phyloP scores from a whole-genome alignment of 805 yeast genomes.

The Saccharomycopsis fermentans region DNA sequence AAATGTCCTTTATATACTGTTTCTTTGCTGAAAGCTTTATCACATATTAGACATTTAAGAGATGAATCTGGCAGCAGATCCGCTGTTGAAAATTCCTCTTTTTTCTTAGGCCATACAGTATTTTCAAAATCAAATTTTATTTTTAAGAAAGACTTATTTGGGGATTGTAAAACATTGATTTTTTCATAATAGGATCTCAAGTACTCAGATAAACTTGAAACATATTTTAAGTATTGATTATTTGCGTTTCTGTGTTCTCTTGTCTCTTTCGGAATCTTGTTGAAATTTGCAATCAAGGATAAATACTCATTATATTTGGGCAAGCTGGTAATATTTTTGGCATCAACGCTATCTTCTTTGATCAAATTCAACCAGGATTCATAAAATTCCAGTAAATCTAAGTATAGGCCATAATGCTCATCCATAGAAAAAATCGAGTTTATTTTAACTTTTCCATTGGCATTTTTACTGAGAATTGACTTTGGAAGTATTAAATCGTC shows the following conservation, averaged over 20 bases:
- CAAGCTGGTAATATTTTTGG: neutral
- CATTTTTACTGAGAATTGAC: conserved; percentile 38
- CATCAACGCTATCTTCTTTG: conserved; percentile 25
- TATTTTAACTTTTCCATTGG: conserved; percentile 35
- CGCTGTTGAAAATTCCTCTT: conserved; percentile 29
- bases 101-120: conserved; percentile 60
- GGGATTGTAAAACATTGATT: conserved; percentile 38
- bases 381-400: conserved; percentile 48
- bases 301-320: conserved; percentile 43
- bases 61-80: neutral
- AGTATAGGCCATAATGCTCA: conserved; percentile 53
- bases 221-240: conserved; percentile 34
- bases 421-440: conserved; percentile 43
- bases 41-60: conserved; percentile 48
- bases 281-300: conserved; percentile 33
- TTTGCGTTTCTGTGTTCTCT: conserved; percentile 19
- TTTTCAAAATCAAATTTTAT: conserved; percentile 38
- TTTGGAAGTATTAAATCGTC: neutral
- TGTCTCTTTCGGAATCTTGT: conserved; percentile 2
- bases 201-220: conserved; percentile 39
- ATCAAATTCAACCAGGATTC: conserved; percentile 42
- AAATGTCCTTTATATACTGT: conserved; percentile 64
- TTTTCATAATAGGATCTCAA: conserved; percentile 37
- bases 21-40: conserved; percentile 48
- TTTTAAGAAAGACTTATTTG: conserved; percentile 23